Evolutionary conservation across 306 rosid species (phyloP).

Genomic region (Hippophae tibetana): DNA sequence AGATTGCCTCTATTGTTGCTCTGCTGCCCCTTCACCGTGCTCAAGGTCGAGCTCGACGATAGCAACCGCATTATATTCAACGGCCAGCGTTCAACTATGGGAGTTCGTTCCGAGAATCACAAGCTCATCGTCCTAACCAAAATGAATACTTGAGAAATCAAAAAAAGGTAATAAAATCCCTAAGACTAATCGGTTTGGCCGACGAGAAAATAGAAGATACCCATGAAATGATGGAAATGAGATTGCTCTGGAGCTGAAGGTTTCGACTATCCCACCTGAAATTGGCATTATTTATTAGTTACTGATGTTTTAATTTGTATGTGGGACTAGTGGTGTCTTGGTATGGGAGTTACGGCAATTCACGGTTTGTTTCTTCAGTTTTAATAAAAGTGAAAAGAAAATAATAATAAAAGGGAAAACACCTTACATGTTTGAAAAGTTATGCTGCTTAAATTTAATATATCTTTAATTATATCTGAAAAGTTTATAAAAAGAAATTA

Average conservation of each 20-base stretch:
- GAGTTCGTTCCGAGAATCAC: constrained; percentile 26
- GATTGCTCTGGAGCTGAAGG: neutral
- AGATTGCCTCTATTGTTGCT: constrained; percentile 18
- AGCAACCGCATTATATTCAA: constrained; percentile 57
- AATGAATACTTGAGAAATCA: neutral
- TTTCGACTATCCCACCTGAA: neutral
- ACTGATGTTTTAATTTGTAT: too few species aligned
- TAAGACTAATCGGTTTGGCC: neutral
- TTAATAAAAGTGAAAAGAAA: too few species aligned
- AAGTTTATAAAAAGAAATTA: too few species aligned
- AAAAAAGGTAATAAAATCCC: constrained; percentile 1
- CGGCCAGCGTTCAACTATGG: constrained; percentile 17
- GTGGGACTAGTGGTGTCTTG: too few species aligned
- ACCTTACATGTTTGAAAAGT: too few species aligned
- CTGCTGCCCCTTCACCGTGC: constrained; percentile 30
- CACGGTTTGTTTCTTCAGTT: too few species aligned
- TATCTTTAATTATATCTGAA: too few species aligned
- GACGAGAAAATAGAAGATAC: constrained; percentile 1
- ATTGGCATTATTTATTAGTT: neutral
- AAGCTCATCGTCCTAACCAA: constrained; percentile 19
- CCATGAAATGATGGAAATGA: neutral
- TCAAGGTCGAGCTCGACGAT: constrained; percentile 45
- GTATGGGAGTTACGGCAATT: too few species aligned
- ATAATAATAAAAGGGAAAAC: too few species aligned
- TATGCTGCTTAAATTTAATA: too few species aligned